These are phyloP conservation scores for Silene uniflora DNA, from an alignment of 148 eudicot species.

Conservation along the genomic window DNA sequence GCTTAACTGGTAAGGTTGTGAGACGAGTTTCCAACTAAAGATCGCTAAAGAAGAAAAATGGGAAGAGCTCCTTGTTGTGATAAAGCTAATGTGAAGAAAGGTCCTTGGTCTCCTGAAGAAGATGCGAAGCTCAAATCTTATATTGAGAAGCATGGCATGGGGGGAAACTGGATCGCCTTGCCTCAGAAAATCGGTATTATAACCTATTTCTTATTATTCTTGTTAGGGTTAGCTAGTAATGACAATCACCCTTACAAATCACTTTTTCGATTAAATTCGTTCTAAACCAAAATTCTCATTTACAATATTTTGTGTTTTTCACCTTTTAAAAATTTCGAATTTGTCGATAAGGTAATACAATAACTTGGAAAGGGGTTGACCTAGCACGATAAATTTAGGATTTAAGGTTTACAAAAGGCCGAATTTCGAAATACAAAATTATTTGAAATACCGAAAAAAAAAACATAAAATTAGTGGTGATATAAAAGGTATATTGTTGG, in stretches of 20 bases:
- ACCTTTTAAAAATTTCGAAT: not conserved
- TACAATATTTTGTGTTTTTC: not conserved
- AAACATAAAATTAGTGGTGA: too few species aligned
- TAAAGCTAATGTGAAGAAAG: conserved; percentile 40
- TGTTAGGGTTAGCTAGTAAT: too few species aligned
- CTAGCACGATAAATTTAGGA: too few species aligned
- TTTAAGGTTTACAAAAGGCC: not conserved
- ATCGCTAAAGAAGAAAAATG: conserved; percentile 27
- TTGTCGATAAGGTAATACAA: not conserved
- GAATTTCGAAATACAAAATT: not conserved
- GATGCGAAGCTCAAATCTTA: conserved; percentile 37
- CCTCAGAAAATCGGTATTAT: conserved; percentile 37
- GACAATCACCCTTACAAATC: too few species aligned
- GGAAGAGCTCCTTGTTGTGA: conserved; percentile 56
- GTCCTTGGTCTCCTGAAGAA: conserved; percentile 43
- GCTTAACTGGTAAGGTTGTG: not conserved
- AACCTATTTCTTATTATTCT: not conserved
- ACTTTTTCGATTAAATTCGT: not conserved
- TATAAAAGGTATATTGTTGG: not conserved
- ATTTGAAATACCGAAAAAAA: too few species aligned
- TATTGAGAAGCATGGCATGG: conserved; percentile 34
- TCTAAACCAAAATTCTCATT: not conserved
- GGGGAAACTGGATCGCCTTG: conserved; percentile 39
- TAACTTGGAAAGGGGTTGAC: too few species aligned
- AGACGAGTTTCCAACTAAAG: too few species aligned